Evolutionary conservation across 1,139 yeast species (phyloP).

Genomic region (Fermentozyma sake): DNA sequence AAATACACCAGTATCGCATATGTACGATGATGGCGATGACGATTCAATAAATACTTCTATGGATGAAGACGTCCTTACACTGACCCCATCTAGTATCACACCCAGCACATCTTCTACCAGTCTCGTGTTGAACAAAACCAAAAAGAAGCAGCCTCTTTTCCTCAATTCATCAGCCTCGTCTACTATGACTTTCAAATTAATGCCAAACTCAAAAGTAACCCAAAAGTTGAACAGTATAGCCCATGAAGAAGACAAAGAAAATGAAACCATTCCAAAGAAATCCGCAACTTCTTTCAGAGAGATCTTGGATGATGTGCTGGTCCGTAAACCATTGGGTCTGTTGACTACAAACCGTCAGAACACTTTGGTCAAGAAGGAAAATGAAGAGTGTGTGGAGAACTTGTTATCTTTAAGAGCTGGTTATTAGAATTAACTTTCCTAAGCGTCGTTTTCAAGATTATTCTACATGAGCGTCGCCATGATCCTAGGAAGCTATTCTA

Average conservation of each 20-base stretch:
- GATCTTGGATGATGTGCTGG: no score
- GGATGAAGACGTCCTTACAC: constrained; percentile 2
- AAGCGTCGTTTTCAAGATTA: no score
- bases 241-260: constrained; percentile 8
- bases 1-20: constrained; percentile 1
- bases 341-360: constrained; percentile 8
- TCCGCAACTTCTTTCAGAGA: no score
- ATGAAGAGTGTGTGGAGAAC: constrained; percentile 31
- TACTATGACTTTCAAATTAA: constrained; percentile 42
- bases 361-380: constrained; percentile 12
- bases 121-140: constrained; percentile 31
- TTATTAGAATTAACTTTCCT: constrained; percentile 27
- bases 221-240: constrained; percentile 9
- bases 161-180: constrained; percentile 29
- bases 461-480: no score
- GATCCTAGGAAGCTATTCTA: no score
- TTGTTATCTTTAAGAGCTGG: constrained; percentile 42
- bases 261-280: constrained; percentile 2
- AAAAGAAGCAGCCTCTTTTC: constrained; percentile 35
- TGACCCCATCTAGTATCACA: no score
- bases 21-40: constrained; percentile 2
- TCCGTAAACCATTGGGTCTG: constrained; percentile 3
- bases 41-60: no score
- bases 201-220: constrained; percentile 15
- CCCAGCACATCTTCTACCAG: constrained; percentile 14